phyloP scores from a whole-genome alignment of 2,329 filamentous ascomycete genomes.

The Penicillium sp. region DNA sequence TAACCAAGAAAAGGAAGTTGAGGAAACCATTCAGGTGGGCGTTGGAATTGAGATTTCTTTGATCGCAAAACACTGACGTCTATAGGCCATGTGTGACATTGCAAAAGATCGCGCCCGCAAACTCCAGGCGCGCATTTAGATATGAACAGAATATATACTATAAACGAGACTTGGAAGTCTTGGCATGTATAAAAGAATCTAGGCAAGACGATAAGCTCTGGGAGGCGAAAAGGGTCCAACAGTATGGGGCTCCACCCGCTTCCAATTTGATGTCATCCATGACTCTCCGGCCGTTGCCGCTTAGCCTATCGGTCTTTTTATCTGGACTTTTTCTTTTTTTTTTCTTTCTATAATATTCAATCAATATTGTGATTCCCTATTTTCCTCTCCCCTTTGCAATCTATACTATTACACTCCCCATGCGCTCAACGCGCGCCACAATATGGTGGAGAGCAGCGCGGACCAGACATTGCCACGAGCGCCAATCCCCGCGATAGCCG shows the following conservation, averaged over 20 bases:
- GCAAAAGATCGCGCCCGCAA: conserved; percentile 76
- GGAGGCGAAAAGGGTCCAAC: neutral
- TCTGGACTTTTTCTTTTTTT: conserved; percentile 1
- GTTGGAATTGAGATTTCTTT: neutral
- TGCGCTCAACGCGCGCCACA: conserved; percentile 23
- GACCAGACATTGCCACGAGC: conserved; percentile 26
- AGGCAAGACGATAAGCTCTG: neutral
- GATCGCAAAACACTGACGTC: neutral
- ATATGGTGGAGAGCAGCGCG: conserved; percentile 35
- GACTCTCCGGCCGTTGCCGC: conserved; percentile 22
- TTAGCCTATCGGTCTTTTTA: conserved; percentile 8
- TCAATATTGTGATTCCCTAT: conserved; percentile 1
- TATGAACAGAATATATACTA: neutral
- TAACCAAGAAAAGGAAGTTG: conserved; percentile 66
- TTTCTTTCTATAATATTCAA: neutral
- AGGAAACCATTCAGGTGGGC: conserved; percentile 71
- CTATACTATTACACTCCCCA: conserved; percentile 10
- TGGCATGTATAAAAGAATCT: neutral
- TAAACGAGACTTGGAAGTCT: neutral
- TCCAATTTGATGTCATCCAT: conserved; percentile 31
- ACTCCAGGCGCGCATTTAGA: conserved; percentile 39
- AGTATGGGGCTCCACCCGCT: conserved; percentile 9
- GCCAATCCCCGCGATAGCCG: conserved; percentile 24
- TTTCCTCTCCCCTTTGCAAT: conserved; percentile 1
- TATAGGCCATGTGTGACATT: conserved; percentile 83